Conservation (phyloP, 176 grass and related monocot species). For the Tuctoria greenei region DNA sequence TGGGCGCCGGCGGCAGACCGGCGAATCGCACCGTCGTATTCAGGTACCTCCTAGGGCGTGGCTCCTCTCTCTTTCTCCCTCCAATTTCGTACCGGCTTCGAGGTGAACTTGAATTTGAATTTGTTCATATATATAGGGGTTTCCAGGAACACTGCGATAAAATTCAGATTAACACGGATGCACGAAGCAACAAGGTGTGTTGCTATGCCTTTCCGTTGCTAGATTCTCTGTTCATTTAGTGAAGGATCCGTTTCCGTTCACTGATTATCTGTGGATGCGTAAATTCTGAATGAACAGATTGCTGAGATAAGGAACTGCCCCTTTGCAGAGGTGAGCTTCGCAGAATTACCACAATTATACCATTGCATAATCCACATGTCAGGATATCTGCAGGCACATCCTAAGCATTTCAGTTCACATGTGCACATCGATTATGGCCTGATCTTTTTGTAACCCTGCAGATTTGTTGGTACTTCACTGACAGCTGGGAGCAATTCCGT, state of each 20-base stretch:
- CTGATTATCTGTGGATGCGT: slow-evolving; percentile 19
- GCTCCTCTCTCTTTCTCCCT: background rate
- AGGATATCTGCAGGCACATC: background rate
- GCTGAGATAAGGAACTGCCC: slow-evolving; percentile 66
- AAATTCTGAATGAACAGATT: slow-evolving; percentile 42
- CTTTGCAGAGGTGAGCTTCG: slow-evolving; percentile 63
- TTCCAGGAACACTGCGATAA: slow-evolving; percentile 74
- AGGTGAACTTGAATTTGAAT: background rate
- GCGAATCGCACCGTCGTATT: slow-evolving; percentile 91
- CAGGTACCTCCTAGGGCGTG: slow-evolving; percentile 37
- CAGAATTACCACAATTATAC: background rate
- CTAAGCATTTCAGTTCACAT: background rate
- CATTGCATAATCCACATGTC: background rate
- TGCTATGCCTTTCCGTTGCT: background rate
- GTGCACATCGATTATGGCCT: background rate
- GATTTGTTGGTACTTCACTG: slow-evolving; percentile 97
- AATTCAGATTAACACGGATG: slow-evolving; percentile 88
- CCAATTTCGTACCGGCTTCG: background rate
- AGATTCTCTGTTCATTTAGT: background rate
- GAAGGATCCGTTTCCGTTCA: background rate
- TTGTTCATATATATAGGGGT: slow-evolving; percentile 44
- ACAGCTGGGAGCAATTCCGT: slow-evolving; percentile 93
- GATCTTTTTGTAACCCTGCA: slow-evolving; percentile 32
- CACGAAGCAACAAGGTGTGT: slow-evolving; percentile 63
- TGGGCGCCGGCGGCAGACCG: slow-evolving; percentile 53